Evolutionary conservation across 148 eudicot genomes (phyloP), one percentile per base, ranked within the genome.

Genomic region (Camellia japonica): DNA sequence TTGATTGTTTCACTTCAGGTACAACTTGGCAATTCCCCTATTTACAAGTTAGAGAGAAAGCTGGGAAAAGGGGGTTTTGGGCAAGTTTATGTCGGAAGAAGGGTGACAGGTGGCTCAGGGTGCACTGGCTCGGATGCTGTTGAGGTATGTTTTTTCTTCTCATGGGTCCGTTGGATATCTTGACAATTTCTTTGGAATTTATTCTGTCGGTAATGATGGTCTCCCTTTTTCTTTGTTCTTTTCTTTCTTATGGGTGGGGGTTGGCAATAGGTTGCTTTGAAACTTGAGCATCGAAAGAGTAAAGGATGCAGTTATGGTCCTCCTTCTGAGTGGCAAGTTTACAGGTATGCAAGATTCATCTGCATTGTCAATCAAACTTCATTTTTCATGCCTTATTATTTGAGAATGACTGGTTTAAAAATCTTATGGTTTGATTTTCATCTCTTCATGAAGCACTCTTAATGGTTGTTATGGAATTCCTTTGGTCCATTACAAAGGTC

Each of bases 391-490:
- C 51, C 67, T 58, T 20, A 1, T 47, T 43, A 70, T 43, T 43
- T 8, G 5, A 11, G 3, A 55, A 11, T 46, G 44, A 43, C n/a
- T 49, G 18, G 43, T 63, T 42, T 38, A 23, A 16, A 72, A 42
- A 9, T 52, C 47, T 20, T 56, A 49, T 23, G n/a, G 49, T 46
- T 46, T 12, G 61, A 61, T 41, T 58, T 80, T 69, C 60, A 11
- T 73, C 20, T 77, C 59, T 44, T 74, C 9, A 18, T 81, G 73
- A 81, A 92, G 97, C 88, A 86, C 90, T 77, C 83, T 92, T 73
- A 92, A 92, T 84, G 97, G 90, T 77, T 92, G 97, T 74, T 92
- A 90, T 74, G 97, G 97, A 82, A 77, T 92, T 83, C 97, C 97
- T 42, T 83, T 85, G 81, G 97, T 88, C 75, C 94, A 92, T 81